Evolutionary conservation across 2,329 filamentous ascomycete species (phyloP), one percentile per base, ranked within the genome.

Genomic region (Emergomyces pasteurianus): DNA sequence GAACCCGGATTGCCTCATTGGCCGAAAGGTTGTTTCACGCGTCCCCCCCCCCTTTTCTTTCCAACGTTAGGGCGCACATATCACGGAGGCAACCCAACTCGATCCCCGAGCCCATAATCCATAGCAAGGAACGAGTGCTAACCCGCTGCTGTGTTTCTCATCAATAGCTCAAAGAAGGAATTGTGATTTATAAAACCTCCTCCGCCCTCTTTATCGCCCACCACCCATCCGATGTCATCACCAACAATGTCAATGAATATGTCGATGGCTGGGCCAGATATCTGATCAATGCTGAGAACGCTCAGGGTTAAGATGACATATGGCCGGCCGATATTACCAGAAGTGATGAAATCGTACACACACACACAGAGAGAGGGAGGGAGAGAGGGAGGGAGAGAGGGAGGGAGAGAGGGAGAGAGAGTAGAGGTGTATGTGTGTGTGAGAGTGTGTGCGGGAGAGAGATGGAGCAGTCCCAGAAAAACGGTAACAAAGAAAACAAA

Each of bases 201-300:
- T 87, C 95, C 78, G 90, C 91, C 68, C 86, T 97, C 74, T 84
- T 99, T 73, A 78, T 99, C 73, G 88, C 85, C 68, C 90, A 96
- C 80, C 90, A 97, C 81, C 81, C 81, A 67, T 31, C 54, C 23
- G 26, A 43, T 21, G 14, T 31, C 21, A 16, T n/a, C 21, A 46
- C 38, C 16, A 28, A 10, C 23, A 43, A 31, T 2, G 54, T 57
- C 38, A 57, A 43, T 23, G 38, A 46, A 40, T 43, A 57, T 14
- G 54, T 57, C 1, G 38, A 57, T 21, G 26, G 23, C 23, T 57
- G 54, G 54, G 54, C 54, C 14, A 46, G 23, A 34, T 57, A 57
- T 43, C 38, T 57, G n/a, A 42, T 57, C 40, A 43, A 43, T 12
- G 38, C 38, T 12, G 54, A 57, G 16, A 43, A 43, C 23, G 54